Conservation (phyloP, 495 filamentous ascomycete genomes). For the Penicillium angulare region DNA sequence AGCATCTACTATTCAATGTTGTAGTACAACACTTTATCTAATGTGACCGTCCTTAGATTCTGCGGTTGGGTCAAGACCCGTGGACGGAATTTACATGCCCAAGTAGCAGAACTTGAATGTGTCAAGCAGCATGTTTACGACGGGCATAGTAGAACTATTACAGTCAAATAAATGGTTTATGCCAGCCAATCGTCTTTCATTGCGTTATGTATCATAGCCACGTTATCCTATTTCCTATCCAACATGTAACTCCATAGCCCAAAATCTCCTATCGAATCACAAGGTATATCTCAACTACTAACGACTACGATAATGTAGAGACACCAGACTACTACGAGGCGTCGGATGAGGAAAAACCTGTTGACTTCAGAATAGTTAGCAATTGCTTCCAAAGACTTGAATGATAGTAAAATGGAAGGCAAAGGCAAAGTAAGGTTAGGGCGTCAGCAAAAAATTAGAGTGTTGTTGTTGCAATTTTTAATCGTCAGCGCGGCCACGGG, state of each 20-base stretch:
- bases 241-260: background rate
- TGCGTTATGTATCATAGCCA: background rate
- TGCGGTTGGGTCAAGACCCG: too few species aligned
- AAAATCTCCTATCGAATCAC: background rate
- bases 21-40: too few species aligned
- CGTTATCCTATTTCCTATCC: background rate
- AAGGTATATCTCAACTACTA: background rate
- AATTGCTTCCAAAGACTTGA: slow-evolving; percentile 19
- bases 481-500: slow-evolving; percentile 46
- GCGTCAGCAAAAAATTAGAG: slow-evolving; percentile 66
- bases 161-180: too few species aligned
- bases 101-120: too few species aligned
- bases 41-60: too few species aligned
- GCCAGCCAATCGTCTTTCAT: background rate
- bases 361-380: slow-evolving; percentile 25
- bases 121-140: too few species aligned
- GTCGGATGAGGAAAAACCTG: slow-evolving; percentile 10
- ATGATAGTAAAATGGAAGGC: slow-evolving; percentile 9
- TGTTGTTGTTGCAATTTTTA: slow-evolving; percentile 58
- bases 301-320: background rate
- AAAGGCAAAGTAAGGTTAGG: slow-evolving; percentile 21
- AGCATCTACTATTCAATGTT: too few species aligned
- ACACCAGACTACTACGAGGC: background rate
- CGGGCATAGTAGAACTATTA: too few species aligned
- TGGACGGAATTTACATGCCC: too few species aligned